Percentiles rank a stretch among this genome's conserved stretches.
Conservation (phyloP, 495 filamentous ascomycete genomes). For the Lophiotrema nucula region DNA sequence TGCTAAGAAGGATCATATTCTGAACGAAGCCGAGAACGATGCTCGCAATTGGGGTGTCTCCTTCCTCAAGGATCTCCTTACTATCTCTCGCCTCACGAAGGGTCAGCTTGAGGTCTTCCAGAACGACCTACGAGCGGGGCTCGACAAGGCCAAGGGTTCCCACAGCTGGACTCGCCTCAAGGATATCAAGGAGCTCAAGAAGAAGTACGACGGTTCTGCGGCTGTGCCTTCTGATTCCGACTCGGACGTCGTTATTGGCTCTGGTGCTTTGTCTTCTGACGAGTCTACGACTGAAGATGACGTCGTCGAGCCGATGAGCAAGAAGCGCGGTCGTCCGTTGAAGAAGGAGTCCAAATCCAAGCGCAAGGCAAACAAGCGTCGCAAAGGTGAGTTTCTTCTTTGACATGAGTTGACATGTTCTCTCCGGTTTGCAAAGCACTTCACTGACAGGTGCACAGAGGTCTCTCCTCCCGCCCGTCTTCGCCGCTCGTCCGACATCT, state of each 20-base stretch:
- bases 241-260: background rate
- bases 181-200: slow-evolving; percentile 24
- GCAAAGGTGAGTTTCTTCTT: slow-evolving; percentile 1
- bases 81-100: slow-evolving; percentile 8
- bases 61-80: slow-evolving; percentile 18
- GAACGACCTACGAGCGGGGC: slow-evolving; percentile 5
- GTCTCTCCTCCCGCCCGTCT: background rate
- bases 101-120: slow-evolving; percentile 21
- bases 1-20: slow-evolving; percentile 12
- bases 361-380: background rate
- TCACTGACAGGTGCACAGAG: background rate
- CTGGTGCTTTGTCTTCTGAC: background rate
- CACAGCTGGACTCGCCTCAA: slow-evolving; percentile 1
- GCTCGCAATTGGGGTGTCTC: slow-evolving; percentile 27
- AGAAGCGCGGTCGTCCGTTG: background rate
- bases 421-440: too few species aligned
- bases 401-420: too few species aligned
- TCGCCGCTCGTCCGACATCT: background rate
- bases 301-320: background rate
- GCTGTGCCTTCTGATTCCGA: background rate
- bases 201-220: slow-evolving; percentile 2
- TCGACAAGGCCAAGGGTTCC: background rate
- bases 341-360: slow-evolving; percentile 1
- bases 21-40: slow-evolving; percentile 18
- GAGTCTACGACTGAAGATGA: background rate